These are phyloP conservation scores for Bassia scoparia DNA, from an alignment of 148 eudicot species.

Conservation along the genomic window DNA sequence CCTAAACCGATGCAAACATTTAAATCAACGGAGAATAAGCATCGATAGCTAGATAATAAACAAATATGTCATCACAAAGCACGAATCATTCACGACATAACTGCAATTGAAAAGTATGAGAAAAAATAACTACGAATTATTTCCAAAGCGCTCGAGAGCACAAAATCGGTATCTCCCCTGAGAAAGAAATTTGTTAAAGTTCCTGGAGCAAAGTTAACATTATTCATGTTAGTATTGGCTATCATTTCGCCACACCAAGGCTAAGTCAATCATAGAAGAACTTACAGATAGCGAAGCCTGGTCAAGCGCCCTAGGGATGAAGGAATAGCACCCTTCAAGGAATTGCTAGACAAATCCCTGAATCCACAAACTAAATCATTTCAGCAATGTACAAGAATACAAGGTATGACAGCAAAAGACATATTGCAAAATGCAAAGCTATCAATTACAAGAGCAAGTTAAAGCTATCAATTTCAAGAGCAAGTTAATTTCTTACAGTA, in stretches of 20 bases:
- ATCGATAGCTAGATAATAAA: neutral
- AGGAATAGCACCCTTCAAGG: constrained; percentile 82
- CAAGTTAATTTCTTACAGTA: constrained; percentile 53
- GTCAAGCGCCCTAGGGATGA: constrained; percentile 81
- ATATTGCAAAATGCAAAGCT: neutral
- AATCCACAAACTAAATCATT: constrained; percentile 10
- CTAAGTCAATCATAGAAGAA: neutral
- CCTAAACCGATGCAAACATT: no score
- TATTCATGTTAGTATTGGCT: neutral
- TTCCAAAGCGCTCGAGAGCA: constrained; percentile 65
- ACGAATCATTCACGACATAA: neutral
- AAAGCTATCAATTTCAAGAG: neutral
- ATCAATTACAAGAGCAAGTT: neutral
- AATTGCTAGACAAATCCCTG: constrained; percentile 91
- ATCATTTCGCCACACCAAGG: neutral
- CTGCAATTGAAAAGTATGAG: neutral
- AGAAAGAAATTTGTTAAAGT: constrained; percentile 87
- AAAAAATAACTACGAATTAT: constrained; percentile 55
- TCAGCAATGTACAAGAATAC: neutral
- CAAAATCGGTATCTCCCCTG: constrained; percentile 92
- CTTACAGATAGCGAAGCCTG: constrained; percentile 70
- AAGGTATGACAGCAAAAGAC: neutral
- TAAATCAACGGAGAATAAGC: no score
- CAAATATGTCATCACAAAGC: neutral
- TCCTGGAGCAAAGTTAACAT: constrained; percentile 39